Base-by-base conservation (phyloP, 345 rosid species). In the Microcos paniculata region DNA sequence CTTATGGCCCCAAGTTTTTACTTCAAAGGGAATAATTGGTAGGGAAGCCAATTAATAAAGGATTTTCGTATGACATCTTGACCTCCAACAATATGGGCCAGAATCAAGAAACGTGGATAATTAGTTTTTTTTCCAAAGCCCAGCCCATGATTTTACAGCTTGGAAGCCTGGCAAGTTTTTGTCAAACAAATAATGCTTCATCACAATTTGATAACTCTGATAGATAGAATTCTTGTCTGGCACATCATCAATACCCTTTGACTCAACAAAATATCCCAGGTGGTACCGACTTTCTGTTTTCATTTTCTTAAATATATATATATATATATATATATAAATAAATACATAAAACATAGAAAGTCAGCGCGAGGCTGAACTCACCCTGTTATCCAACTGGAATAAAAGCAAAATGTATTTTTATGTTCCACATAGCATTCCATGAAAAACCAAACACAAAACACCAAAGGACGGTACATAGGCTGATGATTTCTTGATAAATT, bases 361-460 rank as follows among this genome's bases (percentile, higher is more conserved):
- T 67, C 53, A 56, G 63, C 52, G 2, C 23, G 24, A 28, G 23
- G 76, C 76, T 45, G 40, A 18, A 72, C 43, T 72, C 53, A 14
- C 35, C 55, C n/a, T 57, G 62, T 71, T 31, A 19, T 51, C 61
- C 31, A 31, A 51, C 6, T 26, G 38, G 6, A 33, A 31, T 46
- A 70, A 51, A 71, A 74, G 40, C 64, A 61, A 43, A 46, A 68
- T n/a, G 28, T 59, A 61, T 18, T 81, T 53, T 35, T 52, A 23
- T 55, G 52, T 70, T 69, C 23, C 69, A 76, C 57, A 76, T 46
- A 43, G 33, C 76, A 77, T 30, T 33, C 72, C 66, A 53, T 48
- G 7, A 68, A 62, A 19, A 62, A 69, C 42, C 71, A 71, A 45
- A 49, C 58, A 30, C 31, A 52, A 70, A 70, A n/a, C 73, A 5